Conservation (phyloP, 352 stramenopile genomes). For the Phytopythium delawarense region DNA sequence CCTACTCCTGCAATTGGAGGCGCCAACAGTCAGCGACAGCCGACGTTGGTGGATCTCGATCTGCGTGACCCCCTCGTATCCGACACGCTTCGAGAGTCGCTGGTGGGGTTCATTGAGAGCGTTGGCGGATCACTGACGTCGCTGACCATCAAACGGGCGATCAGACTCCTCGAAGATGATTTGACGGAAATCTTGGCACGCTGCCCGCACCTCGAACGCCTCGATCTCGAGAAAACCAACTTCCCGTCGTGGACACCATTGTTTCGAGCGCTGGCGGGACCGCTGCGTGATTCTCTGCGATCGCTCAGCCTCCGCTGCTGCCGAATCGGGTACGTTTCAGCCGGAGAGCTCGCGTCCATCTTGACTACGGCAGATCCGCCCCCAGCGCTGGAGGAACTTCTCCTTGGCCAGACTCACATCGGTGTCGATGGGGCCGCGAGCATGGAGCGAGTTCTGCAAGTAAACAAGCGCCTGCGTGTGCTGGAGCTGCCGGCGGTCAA, state of each 20-base stretch:
- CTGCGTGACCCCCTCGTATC: background rate
- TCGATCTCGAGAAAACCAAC: slow-evolving; percentile 1
- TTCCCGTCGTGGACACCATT: background rate
- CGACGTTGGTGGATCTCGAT: background rate
- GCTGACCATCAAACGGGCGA: background rate
- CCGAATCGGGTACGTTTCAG: background rate
- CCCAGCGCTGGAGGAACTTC: slow-evolving; percentile 4
- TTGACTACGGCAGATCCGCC: background rate
- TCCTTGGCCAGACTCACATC: slow-evolving; percentile 1
- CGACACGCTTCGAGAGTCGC: background rate
- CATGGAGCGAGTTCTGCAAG: background rate
- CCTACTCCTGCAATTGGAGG: too few relatives aligned
- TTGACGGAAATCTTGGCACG: background rate
- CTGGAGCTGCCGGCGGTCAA: slow-evolving; percentile 1
- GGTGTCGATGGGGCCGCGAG: background rate
- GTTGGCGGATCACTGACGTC: background rate
- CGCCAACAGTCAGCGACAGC: background rate
- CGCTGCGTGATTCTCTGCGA: background rate
- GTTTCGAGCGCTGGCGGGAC: background rate
- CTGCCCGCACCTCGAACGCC: background rate
- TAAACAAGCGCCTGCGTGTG: slow-evolving; percentile 3
- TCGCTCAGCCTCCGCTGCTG: slow-evolving; percentile 3
- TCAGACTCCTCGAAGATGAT: background rate
- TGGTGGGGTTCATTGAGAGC: background rate
- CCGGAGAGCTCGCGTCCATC: background rate